Base-by-base conservation (phyloP, 495 filamentous ascomycete genomes). In the Neurospora intermedia region DNA sequence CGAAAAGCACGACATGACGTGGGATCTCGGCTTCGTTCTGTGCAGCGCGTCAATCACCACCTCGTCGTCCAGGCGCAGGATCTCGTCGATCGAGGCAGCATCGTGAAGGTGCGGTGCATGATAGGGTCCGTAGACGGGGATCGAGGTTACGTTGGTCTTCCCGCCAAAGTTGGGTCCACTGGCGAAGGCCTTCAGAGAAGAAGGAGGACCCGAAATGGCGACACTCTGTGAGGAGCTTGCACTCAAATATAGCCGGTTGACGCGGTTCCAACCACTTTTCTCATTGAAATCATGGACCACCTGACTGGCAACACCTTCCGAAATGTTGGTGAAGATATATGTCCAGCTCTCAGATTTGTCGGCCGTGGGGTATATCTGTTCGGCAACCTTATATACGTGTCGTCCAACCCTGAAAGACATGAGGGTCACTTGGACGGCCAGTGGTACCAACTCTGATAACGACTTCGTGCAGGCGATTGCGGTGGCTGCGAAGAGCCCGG, bases 181-280 rank as follows among this genome's bases (percentile, higher is more conserved):
- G 74, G 91, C 86, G 35, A 96, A 84, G 1, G 84, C 77, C 54
- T 86, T 83, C 16, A 93, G 83, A 0, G 88, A 88, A 4, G 81
- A 79, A 4, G 93, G 93, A 3, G 93, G 91, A n/a, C 91, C 93
- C 76, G 92, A 94, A 70, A 97, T 87, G 46, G 92, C 91, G 54
- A 96, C 79, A 62, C 88, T 89, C 80, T 86, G 91, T 15, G 87
- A 82, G 70, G 90, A 90, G 45, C 91, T 84, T 18, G 92, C 92
- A 79, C 91, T 94, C 69, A 95, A 83, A 79, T 94, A 97, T 0
- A 89, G 89, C 69, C 85, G 85, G 71, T 84, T 89, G 31, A 90
- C 87, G 46, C 81, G 81, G 11, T 40, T 40, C 48, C 7, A 40
- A 3, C n/a, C 46, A 16, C 13, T 84, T 23, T 82, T 77, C 41